Percentiles rank a stretch among this genome's conserved stretches.
Conservation (phyloP, 2,329 filamentous ascomycete genomes). For the Penicillium sp. region DNA sequence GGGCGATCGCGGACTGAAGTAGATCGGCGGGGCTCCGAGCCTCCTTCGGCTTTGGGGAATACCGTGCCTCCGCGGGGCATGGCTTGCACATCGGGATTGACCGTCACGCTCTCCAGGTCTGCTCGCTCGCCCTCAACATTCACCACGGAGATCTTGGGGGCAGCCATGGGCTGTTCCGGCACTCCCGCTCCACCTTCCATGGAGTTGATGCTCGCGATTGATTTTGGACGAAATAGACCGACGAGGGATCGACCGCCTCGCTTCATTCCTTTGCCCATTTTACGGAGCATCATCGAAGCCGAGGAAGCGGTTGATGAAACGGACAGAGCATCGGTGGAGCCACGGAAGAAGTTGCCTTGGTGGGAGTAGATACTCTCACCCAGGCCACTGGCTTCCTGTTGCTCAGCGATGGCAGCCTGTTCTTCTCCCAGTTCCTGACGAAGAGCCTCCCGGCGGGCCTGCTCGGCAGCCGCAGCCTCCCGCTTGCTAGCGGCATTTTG, state of each 20-base stretch:
- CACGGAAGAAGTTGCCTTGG: constrained; percentile 78
- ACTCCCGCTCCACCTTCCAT: constrained; percentile 66
- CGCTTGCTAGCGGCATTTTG: constrained; percentile 58
- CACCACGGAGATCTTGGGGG: constrained; percentile 90
- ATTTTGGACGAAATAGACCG: constrained; percentile 93
- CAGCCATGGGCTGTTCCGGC: constrained; percentile 61
- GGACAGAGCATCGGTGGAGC: constrained; percentile 87
- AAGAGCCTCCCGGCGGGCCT: constrained; percentile 66
- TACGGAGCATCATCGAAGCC: constrained; percentile 67
- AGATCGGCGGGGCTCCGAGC: constrained; percentile 59
- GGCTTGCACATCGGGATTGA: constrained; percentile 66
- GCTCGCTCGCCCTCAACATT: constrained; percentile 86
- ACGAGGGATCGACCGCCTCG: constrained; percentile 88
- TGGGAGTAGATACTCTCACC: constrained; percentile 93
- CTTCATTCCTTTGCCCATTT: constrained; percentile 99
- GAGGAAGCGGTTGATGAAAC: constrained; percentile 55
- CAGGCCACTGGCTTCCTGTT: constrained; percentile 89
- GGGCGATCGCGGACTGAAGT: constrained; percentile 37
- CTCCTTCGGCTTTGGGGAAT: constrained; percentile 86
- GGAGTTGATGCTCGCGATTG: constrained; percentile 72
- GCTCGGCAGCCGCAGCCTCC: constrained; percentile 53
- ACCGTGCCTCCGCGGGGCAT: constrained; percentile 73
- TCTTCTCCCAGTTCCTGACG: constrained; percentile 79
- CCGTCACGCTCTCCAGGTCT: constrained; percentile 69
- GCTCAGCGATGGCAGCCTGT: constrained; percentile 85